These are phyloP conservation scores for Biancaea sappan DNA, from an alignment of 306 rosid genomes.

Conservation along the genomic window DNA sequence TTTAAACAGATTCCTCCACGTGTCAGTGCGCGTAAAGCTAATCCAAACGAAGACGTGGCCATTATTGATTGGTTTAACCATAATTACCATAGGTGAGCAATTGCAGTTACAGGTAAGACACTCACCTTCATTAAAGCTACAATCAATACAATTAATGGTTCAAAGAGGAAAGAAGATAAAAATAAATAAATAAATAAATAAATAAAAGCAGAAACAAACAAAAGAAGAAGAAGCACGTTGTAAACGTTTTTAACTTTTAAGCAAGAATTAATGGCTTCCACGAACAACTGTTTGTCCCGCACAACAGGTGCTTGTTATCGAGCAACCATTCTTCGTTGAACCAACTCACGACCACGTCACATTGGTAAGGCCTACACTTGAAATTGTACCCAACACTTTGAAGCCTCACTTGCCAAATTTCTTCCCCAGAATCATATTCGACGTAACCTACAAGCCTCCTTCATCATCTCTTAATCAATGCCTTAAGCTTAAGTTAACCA, in stretches of 20 bases:
- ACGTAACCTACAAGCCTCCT: no score
- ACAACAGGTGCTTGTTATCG: neutral
- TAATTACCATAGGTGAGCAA: slow-evolving; percentile 18
- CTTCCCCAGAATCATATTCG: neutral
- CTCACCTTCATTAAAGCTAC: no score
- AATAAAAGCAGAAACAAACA: neutral
- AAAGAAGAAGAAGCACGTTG: neutral
- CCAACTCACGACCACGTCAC: neutral
- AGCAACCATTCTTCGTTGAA: neutral
- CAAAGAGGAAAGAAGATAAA: no score
- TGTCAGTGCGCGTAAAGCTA: neutral
- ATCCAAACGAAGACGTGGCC: slow-evolving; percentile 16
- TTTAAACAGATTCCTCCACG: neutral
- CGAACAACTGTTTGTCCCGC: neutral
- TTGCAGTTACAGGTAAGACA: neutral
- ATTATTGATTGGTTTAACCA: slow-evolving; percentile 18
- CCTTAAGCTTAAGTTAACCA: no score
- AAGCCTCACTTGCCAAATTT: neutral
- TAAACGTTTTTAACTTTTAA: neutral
- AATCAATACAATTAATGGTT: no score
- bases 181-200: neutral
- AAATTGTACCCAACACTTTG: slow-evolving; percentile 12
- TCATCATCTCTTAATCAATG: no score
- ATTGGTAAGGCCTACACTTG: neutral
- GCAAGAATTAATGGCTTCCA: neutral